phyloP scores from a whole-genome alignment of 345 rosid species.

The Lumnitzera racemosa region DNA sequence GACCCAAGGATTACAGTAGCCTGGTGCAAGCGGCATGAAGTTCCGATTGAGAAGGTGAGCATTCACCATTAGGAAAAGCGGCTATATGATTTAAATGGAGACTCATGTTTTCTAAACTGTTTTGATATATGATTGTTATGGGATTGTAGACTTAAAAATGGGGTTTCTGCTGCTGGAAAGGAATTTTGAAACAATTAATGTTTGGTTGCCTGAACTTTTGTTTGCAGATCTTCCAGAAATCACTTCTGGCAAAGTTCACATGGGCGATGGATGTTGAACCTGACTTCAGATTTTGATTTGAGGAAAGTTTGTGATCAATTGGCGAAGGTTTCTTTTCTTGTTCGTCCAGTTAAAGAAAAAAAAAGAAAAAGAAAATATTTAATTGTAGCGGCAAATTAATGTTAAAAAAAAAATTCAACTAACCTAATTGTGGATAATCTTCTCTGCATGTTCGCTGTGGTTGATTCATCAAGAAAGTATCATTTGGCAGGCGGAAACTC shows the following conservation, averaged over 20 bases:
- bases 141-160: neutral
- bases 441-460: neutral
- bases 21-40: conserved; percentile 98
- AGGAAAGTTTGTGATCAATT: neutral
- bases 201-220: neutral
- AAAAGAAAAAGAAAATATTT: no score
- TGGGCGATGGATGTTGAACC: conserved; percentile 99
- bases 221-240: conserved; percentile 79
- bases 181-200: no score
- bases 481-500: conserved; percentile 5
- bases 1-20: conserved; percentile 98
- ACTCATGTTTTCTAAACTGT: neutral
- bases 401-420: no score
- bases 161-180: no score
- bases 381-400: no score
- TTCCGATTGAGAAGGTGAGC: conserved; percentile 94
- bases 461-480: neutral
- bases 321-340: neutral
- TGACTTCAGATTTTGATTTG: conserved; percentile 67
- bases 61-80: neutral
- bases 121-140: neutral
- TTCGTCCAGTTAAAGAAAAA: neutral
- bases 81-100: no score
- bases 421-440: no score
- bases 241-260: conserved; percentile 80